These are phyloP conservation scores for Fusarium albidum DNA, from an alignment of 2,329 filamentous ascomycete genomes.

Conservation along the genomic window DNA sequence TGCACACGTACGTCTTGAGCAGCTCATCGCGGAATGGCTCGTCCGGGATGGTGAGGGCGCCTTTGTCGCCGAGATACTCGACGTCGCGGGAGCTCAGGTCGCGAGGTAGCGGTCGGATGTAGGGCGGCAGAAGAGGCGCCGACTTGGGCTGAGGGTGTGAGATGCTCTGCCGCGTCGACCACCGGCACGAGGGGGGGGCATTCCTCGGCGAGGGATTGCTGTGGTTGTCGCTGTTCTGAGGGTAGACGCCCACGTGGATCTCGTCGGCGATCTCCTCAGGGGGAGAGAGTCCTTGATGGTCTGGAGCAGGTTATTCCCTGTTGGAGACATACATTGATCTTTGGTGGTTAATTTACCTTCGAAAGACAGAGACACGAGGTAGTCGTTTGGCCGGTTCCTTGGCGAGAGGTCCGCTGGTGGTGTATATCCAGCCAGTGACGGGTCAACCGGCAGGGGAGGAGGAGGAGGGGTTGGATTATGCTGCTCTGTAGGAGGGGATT, in stretches of 20 bases:
- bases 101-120: constrained; percentile 1
- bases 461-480: not conserved
- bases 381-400: constrained; percentile 1
- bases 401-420: not conserved
- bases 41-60: constrained; percentile 14
- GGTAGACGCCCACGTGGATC: not conserved
- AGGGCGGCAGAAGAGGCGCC: not conserved
- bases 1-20: constrained; percentile 6
- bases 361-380: constrained; percentile 10
- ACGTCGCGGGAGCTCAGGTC: constrained; percentile 3
- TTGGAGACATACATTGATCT: not conserved
- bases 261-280: not conserved
- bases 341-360: not conserved
- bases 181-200: not conserved
- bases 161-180: not conserved
- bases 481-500: constrained; percentile 3
- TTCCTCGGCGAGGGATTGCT: not conserved
- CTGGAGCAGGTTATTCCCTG: not conserved
- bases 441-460: constrained; percentile 1
- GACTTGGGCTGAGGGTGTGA: not conserved
- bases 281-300: not conserved
- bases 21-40: constrained; percentile 14
- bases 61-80: constrained; percentile 12
- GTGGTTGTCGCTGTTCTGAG: not conserved
- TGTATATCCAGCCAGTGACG: not conserved